Percentiles rank a stretch among this genome's conserved stretches.
Evolutionary conservation across 148 eudicot species (phyloP).

Genomic region (Drosera capensis): DNA sequence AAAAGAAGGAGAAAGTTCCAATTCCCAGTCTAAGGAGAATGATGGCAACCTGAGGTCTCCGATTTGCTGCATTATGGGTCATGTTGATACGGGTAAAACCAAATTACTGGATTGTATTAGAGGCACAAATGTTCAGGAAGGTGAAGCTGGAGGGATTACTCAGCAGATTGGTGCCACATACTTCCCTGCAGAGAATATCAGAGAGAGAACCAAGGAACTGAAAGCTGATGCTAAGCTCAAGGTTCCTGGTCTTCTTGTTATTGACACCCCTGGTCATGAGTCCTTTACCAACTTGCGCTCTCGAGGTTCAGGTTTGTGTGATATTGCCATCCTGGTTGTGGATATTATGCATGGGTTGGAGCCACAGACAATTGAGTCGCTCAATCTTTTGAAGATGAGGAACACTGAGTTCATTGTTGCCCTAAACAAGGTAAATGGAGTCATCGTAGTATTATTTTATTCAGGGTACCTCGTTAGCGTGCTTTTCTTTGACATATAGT

Average conservation of each 20-base stretch:
- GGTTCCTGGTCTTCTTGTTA: constrained; percentile 86
- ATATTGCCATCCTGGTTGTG: constrained; percentile 83
- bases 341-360: constrained; percentile 95
- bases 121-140: constrained; percentile 93
- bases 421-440: constrained; percentile 54
- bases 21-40: constrained; percentile 14
- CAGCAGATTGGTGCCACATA: constrained; percentile 95
- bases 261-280: constrained; percentile 95
- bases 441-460: neutral
- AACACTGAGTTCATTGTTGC: constrained; percentile 87
- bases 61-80: constrained; percentile 95
- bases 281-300: constrained; percentile 78
- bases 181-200: constrained; percentile 79
- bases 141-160: constrained; percentile 97
- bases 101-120: constrained; percentile 83
- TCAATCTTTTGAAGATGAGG: constrained; percentile 80
- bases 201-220: constrained; percentile 83
- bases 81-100: constrained; percentile 91
- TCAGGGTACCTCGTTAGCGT: neutral
- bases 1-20: constrained; percentile 16
- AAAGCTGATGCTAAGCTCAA: constrained; percentile 88
- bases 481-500: neutral
- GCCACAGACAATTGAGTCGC: constrained; percentile 88
- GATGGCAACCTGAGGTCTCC: constrained; percentile 63
- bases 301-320: constrained; percentile 91